These are phyloP conservation scores for Pistacia integerrima DNA, from an alignment of 345 rosid genomes.

Conservation along the genomic window DNA sequence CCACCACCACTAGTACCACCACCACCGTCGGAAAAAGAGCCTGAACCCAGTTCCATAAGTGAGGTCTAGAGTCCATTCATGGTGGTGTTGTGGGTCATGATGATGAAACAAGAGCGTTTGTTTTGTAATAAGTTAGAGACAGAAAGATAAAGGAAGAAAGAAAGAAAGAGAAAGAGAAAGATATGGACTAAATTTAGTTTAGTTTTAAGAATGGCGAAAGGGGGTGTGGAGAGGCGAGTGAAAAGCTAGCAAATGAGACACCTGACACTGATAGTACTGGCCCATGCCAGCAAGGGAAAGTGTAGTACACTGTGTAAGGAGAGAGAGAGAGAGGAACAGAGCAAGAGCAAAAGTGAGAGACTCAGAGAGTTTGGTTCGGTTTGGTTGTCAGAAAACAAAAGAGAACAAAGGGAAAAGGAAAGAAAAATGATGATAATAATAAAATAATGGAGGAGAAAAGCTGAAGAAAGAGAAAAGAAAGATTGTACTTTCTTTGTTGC, in stretches of 20 bases:
- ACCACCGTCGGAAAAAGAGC: conserved; percentile 48
- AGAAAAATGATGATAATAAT: background rate
- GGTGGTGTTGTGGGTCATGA: conserved; percentile 19
- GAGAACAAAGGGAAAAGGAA: too few relatives aligned
- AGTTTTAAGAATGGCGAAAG: background rate
- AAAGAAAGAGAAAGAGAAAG: conserved; percentile 14
- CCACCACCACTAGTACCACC: conserved; percentile 21
- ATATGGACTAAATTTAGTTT: conserved; percentile 4
- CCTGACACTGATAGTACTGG: conserved; percentile 34
- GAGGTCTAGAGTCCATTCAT: conserved; percentile 27
- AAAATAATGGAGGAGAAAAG: background rate
- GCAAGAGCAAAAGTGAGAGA: background rate
- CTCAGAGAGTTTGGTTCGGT: too few relatives aligned
- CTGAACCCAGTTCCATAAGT: conserved; percentile 67
- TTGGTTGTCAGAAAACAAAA: too few relatives aligned
- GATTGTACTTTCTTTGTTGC: too few relatives aligned
- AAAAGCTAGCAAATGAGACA: conserved; percentile 11
- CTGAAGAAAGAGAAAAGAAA: background rate
- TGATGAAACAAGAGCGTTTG: background rate
- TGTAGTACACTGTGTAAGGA: conserved; percentile 19
- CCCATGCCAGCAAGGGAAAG: conserved; percentile 44
- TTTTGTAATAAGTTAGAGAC: background rate
- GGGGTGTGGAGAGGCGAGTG: background rate
- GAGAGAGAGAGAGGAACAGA: conserved; percentile 10
- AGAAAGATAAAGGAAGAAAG: too few relatives aligned